Evolutionary conservation across 2,329 filamentous ascomycete genomes (phyloP), one percentile per base, ranked within the genome.

Genomic region (Arthrobotrys conoides): DNA sequence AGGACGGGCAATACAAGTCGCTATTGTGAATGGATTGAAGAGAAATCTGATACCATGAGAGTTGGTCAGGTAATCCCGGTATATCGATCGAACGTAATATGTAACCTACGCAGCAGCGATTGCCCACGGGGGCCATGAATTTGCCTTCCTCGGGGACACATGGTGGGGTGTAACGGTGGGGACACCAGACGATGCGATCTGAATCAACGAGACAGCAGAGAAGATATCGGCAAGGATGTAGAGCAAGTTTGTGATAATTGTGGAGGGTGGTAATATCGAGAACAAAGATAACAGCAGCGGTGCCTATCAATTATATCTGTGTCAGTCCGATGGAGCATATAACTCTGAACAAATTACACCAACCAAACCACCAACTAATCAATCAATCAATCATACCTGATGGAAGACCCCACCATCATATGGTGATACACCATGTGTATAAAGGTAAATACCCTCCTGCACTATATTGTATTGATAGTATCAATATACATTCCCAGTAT

Each of bases 381-480:
- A 30, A n/a, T 5, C 16, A 22, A 38, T 53, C 18, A 2, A 30
- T 18, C 80, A 80, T 83, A 90, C 89, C 85, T 91, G 90, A 84
- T 91, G 90, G 83, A 89, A 92, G 80, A 91, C 93, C 82, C 96
- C 96, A 80, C 96, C 96, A 84, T 99, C 94, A 86, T 98, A 99
- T 0, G 96, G 96, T 77, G 94, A 97, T 72, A 98, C 93, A 86
- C 97, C 96, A 84, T 96, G 93, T 80, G 93, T 94, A 85, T 98
- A 98, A 22, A 99, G 90, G 83, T 97, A 99, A 73, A 99, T 87
- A 20, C 96, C 96, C 86, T 99, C 96, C 87, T 98, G 95, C 70
- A 98, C 93, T 97, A 82, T 16, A 80, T 6, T 18, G 22, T 18
- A 44, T 66, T 18, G 53, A 36, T 10, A 70, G 22, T 18, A 16